A percentile compares a stretch with the other conserved stretches of the same genome.
These are phyloP conservation scores for Saccharata proteae DNA, from an alignment of 2,329 filamentous ascomycete species.

Conservation along the genomic window DNA sequence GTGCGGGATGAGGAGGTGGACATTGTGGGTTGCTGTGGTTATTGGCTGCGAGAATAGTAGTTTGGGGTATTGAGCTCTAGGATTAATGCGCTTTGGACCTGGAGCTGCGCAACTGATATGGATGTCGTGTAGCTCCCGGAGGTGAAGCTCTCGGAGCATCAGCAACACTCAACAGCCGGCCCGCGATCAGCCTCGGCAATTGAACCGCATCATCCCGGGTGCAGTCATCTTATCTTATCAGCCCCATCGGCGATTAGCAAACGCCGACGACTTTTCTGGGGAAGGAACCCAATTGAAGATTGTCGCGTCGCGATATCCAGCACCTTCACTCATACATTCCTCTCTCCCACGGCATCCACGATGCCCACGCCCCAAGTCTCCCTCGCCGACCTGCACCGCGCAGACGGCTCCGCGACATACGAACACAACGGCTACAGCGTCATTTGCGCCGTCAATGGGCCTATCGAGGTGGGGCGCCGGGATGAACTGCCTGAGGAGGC, in stretches of 20 bases:
- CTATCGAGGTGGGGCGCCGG: constrained; percentile 75
- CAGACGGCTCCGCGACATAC: constrained; percentile 72
- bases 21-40: too few species aligned
- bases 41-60: too few species aligned
- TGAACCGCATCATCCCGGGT: too few species aligned
- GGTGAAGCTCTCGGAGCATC: too few species aligned
- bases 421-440: constrained; percentile 66
- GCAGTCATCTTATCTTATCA: too few species aligned
- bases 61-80: too few species aligned
- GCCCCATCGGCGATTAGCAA: constrained; percentile 6
- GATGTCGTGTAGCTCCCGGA: too few species aligned
- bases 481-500: constrained; percentile 91
- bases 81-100: too few species aligned
- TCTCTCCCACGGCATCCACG: not conserved
- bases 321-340: not conserved
- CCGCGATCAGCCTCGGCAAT: too few species aligned
- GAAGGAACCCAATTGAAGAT: constrained; percentile 5
- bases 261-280: constrained; percentile 7
- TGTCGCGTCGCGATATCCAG: constrained; percentile 1
- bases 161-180: too few species aligned
- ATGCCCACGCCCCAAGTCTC: constrained; percentile 17
- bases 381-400: constrained; percentile 44
- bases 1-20: too few species aligned
- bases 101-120: too few species aligned
- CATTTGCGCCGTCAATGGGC: constrained; percentile 80